Percentiles rank a stretch among this genome's conserved stretches.
These are phyloP conservation scores for Crotalaria pallida DNA, from an alignment of 306 rosid species.

Conservation along the genomic window DNA sequence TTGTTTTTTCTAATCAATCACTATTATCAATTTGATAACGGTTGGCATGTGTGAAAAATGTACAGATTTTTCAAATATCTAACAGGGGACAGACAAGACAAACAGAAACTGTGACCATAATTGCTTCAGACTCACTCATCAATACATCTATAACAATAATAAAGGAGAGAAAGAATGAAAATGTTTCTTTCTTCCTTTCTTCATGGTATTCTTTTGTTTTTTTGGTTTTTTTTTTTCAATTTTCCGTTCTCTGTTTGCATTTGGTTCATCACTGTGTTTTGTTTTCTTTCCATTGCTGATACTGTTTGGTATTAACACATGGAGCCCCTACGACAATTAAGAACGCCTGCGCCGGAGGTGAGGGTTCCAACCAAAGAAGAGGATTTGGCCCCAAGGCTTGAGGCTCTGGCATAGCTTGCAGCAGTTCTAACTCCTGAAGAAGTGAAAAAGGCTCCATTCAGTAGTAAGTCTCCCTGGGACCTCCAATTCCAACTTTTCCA, in stretches of 20 bases:
- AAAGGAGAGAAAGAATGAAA: constrained; percentile 47
- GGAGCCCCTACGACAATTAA: constrained; percentile 56
- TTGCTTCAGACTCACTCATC: constrained; percentile 55
- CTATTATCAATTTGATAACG: constrained; percentile 35
- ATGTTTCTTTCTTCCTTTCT: constrained; percentile 40
- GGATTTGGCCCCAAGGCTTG: constrained; percentile 92
- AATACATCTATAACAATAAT: constrained; percentile 39
- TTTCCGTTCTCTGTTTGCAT: background rate
- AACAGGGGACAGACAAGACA: constrained; percentile 40
- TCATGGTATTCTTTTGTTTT: background rate
- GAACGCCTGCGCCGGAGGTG: constrained; percentile 75
- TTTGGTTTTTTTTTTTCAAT: no score
- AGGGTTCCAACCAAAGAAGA: constrained; percentile 73
- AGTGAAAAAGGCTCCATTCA: constrained; percentile 88
- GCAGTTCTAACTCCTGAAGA: constrained; percentile 79
- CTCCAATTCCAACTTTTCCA: constrained; percentile 98
- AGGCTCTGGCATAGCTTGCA: constrained; percentile 94
- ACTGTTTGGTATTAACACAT: constrained; percentile 48
- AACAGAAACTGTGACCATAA: constrained; percentile 16
- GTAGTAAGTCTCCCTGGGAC: constrained; percentile 85
- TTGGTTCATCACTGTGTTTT: background rate
- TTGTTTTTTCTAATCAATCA: constrained; percentile 15
- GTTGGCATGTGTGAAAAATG: constrained; percentile 32
- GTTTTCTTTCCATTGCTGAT: constrained; percentile 5
- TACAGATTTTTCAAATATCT: constrained; percentile 46